Percentiles rank a stretch among this genome's conserved stretches.
phyloP scores from a whole-genome alignment of 495 filamentous ascomycete species.

The Aspergillus hancockii region DNA sequence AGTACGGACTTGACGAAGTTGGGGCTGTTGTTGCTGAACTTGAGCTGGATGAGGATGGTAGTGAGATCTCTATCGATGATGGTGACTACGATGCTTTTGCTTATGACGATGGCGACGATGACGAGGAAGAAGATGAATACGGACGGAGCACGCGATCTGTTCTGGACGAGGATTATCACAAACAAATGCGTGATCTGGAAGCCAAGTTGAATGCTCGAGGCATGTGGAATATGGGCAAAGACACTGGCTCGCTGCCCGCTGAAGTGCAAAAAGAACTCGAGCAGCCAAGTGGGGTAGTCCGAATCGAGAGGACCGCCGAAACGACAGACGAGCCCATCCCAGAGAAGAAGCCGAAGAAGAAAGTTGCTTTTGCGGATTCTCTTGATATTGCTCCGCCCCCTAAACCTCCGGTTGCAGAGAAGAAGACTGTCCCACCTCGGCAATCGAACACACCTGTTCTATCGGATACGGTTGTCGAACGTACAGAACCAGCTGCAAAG shows the following conservation, averaged over 20 bases:
- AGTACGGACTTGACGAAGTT: slow-evolving; percentile 82
- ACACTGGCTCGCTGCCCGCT: slow-evolving; percentile 34
- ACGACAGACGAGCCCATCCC: slow-evolving; percentile 12
- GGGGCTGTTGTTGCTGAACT: slow-evolving; percentile 92
- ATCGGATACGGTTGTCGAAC: slow-evolving; percentile 51
- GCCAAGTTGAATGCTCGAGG: slow-evolving; percentile 62
- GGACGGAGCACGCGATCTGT: slow-evolving; percentile 66
- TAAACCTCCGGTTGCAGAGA: slow-evolving; percentile 24
- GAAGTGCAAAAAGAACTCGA: slow-evolving; percentile 35
- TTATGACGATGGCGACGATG: slow-evolving; percentile 57
- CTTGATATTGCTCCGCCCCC: slow-evolving; percentile 67
- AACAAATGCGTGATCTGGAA: slow-evolving; percentile 83
- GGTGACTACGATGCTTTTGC: slow-evolving; percentile 43
- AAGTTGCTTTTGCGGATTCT: slow-evolving; percentile 75
- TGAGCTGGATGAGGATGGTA: slow-evolving; percentile 72
- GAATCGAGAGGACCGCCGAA: slow-evolving; percentile 17
- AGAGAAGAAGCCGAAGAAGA: slow-evolving; percentile 56
- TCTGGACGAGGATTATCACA: slow-evolving; percentile 69
- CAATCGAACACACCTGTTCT: slow-evolving; percentile 37
- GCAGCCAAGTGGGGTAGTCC: slow-evolving; percentile 20
- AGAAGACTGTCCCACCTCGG: slow-evolving; percentile 36
- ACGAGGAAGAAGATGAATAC: slow-evolving; percentile 64
- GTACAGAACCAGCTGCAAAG: slow-evolving; percentile 28
- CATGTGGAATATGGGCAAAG: slow-evolving; percentile 55
- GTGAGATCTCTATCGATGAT: slow-evolving; percentile 59